A percentile compares a stretch with the other conserved stretches of the same genome.
Evolutionary conservation across 768 basidiomycete species (phyloP).

Genomic region (Amanita rubescens): DNA sequence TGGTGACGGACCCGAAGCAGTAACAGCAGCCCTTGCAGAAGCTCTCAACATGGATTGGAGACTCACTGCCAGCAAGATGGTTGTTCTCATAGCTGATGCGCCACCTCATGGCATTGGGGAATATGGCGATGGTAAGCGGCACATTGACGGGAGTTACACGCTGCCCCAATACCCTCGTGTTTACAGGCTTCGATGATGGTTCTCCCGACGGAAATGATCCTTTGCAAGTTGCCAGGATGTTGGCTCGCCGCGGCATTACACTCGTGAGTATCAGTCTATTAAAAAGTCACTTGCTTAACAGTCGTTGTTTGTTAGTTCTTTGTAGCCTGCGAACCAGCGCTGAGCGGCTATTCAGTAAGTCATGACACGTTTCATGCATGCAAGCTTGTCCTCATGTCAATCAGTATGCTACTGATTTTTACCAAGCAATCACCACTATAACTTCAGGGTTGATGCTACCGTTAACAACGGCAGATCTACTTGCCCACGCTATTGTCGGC

Average conservation of each 20-base stretch:
- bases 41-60: constrained; percentile 90
- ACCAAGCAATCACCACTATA: constrained; percentile 85
- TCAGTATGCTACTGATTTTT: constrained; percentile 90
- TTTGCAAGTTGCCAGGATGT: constrained; percentile 72
- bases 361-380: constrained; percentile 8
- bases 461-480: constrained; percentile 87
- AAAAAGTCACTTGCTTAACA: background rate
- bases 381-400: background rate
- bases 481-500: constrained; percentile 94
- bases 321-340: constrained; percentile 96
- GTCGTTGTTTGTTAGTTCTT: constrained; percentile 61
- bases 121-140: constrained; percentile 79
- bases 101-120: constrained; percentile 98
- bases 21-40: constrained; percentile 88
- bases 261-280: constrained; percentile 44
- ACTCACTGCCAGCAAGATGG: constrained; percentile 84
- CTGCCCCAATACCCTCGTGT: constrained; percentile 13
- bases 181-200: constrained; percentile 82
- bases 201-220: constrained; percentile 95
- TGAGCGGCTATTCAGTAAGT: constrained; percentile 83
- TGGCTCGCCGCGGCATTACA: constrained; percentile 89
- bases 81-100: constrained; percentile 94
- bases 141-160: background rate
- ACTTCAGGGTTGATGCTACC: constrained; percentile 97
- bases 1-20: constrained; percentile 94